Percentiles rank a stretch among this genome's conserved stretches.
Evolutionary conservation across 352 stramenopile genomes (phyloP).

Genomic region (Lagenidium giganteum): DNA sequence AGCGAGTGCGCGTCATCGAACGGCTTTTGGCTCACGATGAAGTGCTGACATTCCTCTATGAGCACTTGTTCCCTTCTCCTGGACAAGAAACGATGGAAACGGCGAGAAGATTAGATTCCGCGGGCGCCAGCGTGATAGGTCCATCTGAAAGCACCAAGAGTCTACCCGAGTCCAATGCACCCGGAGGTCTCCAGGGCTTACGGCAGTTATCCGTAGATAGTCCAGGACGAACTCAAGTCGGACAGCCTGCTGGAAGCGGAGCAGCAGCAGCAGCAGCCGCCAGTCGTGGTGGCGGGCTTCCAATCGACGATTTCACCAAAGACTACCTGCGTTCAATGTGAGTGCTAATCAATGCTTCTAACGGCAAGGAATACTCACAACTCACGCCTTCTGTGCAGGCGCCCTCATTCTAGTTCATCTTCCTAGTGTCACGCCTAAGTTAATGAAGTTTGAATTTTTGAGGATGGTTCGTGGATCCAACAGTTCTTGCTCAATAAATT

Average conservation of each 20-base stretch:
- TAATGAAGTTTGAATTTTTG: too few species aligned
- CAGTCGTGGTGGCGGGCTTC: constrained; percentile 8
- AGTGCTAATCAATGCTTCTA: too few species aligned
- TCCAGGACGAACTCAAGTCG: background rate
- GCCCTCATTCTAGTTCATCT: too few species aligned
- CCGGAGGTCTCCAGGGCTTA: too few species aligned
- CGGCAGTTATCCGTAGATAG: too few species aligned
- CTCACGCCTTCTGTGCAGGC: too few species aligned
- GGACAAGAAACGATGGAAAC: constrained; percentile 5
- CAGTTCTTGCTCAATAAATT: too few species aligned
- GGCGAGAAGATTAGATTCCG: too few species aligned
- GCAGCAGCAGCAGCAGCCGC: constrained; percentile 11
- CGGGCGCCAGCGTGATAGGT: background rate
- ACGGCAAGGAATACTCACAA: too few species aligned
- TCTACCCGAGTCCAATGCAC: constrained; percentile 16
- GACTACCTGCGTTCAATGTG: constrained; percentile 24
- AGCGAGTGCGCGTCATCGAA: constrained; percentile 73
- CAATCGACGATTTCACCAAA: constrained; percentile 17
- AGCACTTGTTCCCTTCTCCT: constrained; percentile 61
- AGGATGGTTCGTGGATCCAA: too few species aligned
- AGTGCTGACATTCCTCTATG: constrained; percentile 71
- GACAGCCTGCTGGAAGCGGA: constrained; percentile 17
- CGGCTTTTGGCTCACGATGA: constrained; percentile 73
- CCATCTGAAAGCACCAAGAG: constrained; percentile 13
- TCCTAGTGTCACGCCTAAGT: too few species aligned